Evolutionary conservation across 805 yeast genomes (phyloP).

Genomic region (Ogataea sp.): DNA sequence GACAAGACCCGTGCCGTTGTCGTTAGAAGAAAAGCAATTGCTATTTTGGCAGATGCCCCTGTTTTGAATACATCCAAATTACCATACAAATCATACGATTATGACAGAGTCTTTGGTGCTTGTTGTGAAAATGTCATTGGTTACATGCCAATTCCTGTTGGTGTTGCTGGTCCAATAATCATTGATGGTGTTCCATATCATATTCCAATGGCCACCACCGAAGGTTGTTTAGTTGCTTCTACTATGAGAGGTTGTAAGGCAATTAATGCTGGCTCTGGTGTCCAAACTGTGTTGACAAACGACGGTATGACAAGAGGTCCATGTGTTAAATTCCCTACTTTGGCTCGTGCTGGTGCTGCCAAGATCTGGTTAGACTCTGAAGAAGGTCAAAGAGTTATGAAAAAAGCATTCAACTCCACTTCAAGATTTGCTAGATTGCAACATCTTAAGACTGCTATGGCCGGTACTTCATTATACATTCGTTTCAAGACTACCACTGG

Average conservation of each 20-base stretch:
- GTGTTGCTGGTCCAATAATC: constrained; percentile 93
- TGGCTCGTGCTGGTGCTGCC: constrained; percentile 87
- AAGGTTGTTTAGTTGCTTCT: constrained; percentile 97
- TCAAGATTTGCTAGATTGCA: constrained; percentile 95
- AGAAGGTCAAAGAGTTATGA: constrained; percentile 78
- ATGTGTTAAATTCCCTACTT: constrained; percentile 80
- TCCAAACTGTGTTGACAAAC: constrained; percentile 77
- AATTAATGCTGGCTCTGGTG: constrained; percentile 96
- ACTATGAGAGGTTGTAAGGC: constrained; percentile 99
- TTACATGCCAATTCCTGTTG: constrained; percentile 92
- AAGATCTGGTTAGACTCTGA: constrained; percentile 93
- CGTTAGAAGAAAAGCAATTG: constrained; percentile 89
- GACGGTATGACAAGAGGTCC: constrained; percentile 99
- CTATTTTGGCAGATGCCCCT: constrained; percentile 75
- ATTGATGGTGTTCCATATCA: constrained; percentile 85
- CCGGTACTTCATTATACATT: constrained; percentile 82
- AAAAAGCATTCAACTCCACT: constrained; percentile 90
- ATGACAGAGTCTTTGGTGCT: constrained; percentile 95
- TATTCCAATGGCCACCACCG: constrained; percentile 99
- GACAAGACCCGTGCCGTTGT: constrained; percentile 90
- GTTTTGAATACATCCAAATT: constrained; percentile 61
- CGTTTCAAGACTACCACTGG: constrained; percentile 99
- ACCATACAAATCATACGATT: constrained; percentile 81
- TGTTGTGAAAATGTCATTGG: constrained; percentile 99
- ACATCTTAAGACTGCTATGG: constrained; percentile 85